Base-by-base conservation (phyloP, 176 grass and related monocot genomes). In the Ensete ventricosum region DNA sequence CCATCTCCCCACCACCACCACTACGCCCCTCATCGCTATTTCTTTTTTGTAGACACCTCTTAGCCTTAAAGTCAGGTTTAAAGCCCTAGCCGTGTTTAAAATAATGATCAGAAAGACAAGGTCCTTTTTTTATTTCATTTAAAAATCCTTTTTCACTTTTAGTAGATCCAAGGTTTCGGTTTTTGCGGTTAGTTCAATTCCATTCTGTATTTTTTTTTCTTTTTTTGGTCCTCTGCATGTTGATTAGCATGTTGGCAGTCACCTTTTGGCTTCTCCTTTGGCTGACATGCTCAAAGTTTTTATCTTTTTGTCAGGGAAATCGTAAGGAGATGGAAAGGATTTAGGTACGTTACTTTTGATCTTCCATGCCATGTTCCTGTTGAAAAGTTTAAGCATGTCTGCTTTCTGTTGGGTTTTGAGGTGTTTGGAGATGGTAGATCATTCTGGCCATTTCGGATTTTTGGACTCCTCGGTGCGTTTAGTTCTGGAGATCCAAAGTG, bases 101-200 rank as follows among this genome's bases (percentile, higher is more conserved):
- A 21, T n/a, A 51, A 70, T 70, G 24, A 67, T 67, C 26, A 67
- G 23, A 67, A 67, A 67, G 48, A 20, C 67, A 9, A 70, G 10
- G 67, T 14, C 25, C 63, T 70, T 79, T 71, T 60, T 54, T 67
- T 66, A 53, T 48, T 25, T 14, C 19, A 24, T 53, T 59, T 29
- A 69, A 9, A 76, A 54, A 25, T 27, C 60, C 58, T 55, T 55
- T 76, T 55, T 71, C 52, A 10, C 6, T 74, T 48, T 79, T 76
- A 79, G 62, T 65, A 73, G 77, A 80, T 84, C 82, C 77, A 50
- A 75, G 82, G 82, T 80, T 73, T 70, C 67, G 48, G 34, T 70
- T 70, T 70, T 51, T 70, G 67, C 67, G 67, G 67, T 70, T 70
- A 70, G 67, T 50, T 70, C 29, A 70, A 70, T 70, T 78, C 26